phyloP scores from a whole-genome alignment of 345 rosid species.

The Durio zibethinus region DNA sequence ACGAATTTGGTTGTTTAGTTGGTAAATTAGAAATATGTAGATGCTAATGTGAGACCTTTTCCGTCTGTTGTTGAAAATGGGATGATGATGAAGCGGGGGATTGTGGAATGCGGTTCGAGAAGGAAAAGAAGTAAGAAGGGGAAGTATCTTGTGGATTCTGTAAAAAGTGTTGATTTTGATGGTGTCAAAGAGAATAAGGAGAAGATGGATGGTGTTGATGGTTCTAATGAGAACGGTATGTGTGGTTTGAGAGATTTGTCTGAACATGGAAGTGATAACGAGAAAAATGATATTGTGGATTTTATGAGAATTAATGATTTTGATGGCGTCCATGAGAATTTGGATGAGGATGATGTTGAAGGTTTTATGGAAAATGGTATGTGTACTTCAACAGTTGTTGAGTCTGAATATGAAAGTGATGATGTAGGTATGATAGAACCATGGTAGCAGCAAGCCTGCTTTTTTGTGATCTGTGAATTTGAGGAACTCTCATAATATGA shows the following conservation, averaged over 20 bases:
- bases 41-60: conserved; percentile 30
- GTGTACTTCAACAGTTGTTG: conserved; percentile 11
- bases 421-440: conserved; percentile 12
- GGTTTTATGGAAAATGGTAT: conserved; percentile 14
- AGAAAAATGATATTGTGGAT: conserved; percentile 6
- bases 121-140: background rate
- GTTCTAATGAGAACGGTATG: conserved; percentile 4
- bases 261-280: background rate
- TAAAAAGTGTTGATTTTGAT: conserved; percentile 21
- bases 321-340: conserved; percentile 19
- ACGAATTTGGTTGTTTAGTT: conserved; percentile 17
- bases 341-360: background rate
- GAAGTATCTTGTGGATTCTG: conserved; percentile 16
- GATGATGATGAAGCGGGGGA: conserved; percentile 24
- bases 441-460: background rate
- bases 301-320: conserved; percentile 19
- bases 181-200: conserved; percentile 7
- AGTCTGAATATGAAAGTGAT: conserved; percentile 17
- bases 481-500: conserved; percentile 45
- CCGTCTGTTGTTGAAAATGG: conserved; percentile 25
- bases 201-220: conserved; percentile 24
- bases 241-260: background rate
- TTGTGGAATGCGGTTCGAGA: background rate
- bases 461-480: conserved; percentile 45
- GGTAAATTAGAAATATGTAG: conserved; percentile 17